Base-by-base conservation (phyloP, 805 yeast species). In the Kockiozyma suomiensis region DNA sequence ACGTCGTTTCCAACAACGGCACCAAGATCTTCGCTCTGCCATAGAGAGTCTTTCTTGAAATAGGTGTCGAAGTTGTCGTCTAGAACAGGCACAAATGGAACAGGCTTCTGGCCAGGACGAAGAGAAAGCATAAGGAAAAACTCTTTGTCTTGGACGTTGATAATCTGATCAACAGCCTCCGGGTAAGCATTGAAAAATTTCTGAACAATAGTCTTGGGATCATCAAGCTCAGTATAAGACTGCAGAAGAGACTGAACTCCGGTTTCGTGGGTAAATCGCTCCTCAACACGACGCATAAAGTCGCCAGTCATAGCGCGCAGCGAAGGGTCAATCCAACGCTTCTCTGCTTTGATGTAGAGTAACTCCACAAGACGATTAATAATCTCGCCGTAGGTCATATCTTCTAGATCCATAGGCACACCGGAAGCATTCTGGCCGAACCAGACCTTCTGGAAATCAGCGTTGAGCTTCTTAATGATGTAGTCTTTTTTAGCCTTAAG, bases 391-490 rank as follows among this genome's bases (percentile, higher is more conserved):
- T 94, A 94, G 28, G 98, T 93, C 97, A 94, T 91, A 68, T 91
- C 97, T 72, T 88, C 90, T 67, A 94, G 77, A 75, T 96, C 99
- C 74, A 93, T 90, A 53, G 86, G 88, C 72, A 91, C 90, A 32
- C 85, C 80, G 60, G 78, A 77, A 40, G 87, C 76, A 69, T 87
- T 86, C 69, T 80, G 81, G 69, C 96, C 96, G 72, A 94, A 94
- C 99, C 99, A 94, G 53, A 97, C 96, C 78, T 94, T 94, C 79
- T 92, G 98, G 84, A 82, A 92, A 76, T 94, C 99, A 68, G 91
- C 89, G 76, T 94, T 93, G 76, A 94, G 83, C 70, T 85, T 87
- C 66, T 81, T 76, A 73, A 92, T 90, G 72, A 94, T 90, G 78
- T 89, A 86, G 72, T 86, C 94, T 74, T 82, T 90, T 85, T 92